phyloP scores from a whole-genome alignment of 1,139 yeast genomes.

The Petasospora rhodanensis region DNA sequence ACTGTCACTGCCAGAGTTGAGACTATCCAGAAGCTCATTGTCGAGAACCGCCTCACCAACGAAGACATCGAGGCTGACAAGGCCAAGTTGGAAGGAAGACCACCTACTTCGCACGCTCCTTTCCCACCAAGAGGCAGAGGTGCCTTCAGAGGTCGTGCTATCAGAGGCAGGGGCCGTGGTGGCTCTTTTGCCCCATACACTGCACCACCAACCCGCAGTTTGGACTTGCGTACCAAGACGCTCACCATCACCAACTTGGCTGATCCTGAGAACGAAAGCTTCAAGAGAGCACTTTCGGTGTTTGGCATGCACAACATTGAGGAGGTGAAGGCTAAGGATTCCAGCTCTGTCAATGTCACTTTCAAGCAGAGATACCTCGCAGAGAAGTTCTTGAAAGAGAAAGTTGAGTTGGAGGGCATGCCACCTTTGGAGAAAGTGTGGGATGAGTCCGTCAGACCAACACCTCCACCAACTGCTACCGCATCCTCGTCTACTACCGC shows the following conservation, averaged over 20 bases:
- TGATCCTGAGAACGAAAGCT: slow-evolving; percentile 19
- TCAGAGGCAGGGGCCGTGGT: slow-evolving; percentile 15
- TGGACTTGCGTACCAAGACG: slow-evolving; percentile 23
- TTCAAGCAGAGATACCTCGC: slow-evolving; percentile 39
- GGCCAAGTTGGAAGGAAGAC: slow-evolving; percentile 26
- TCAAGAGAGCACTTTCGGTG: slow-evolving; percentile 17
- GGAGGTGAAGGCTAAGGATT: slow-evolving; percentile 10
- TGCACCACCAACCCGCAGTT: slow-evolving; percentile 13
- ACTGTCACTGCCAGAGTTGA: slow-evolving; percentile 26
- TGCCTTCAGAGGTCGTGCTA: slow-evolving; percentile 18
- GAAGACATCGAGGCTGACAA: slow-evolving; percentile 19
- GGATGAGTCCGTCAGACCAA: slow-evolving; percentile 26
- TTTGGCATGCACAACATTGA: slow-evolving; percentile 20
- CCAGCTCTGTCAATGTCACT: slow-evolving; percentile 28
- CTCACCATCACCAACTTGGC: slow-evolving; percentile 16
- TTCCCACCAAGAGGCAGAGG: slow-evolving; percentile 31
- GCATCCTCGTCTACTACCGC: slow-evolving; percentile 18
- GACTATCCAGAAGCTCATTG: slow-evolving; percentile 16
- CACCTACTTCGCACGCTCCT: too few species aligned
- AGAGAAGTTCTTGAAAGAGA: slow-evolving; percentile 32
- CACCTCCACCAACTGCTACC: slow-evolving; percentile 1
- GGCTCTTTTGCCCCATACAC: slow-evolving; percentile 17
- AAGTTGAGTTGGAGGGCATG: slow-evolving; percentile 27
- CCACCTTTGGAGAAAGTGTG: slow-evolving; percentile 30
- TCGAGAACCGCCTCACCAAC: slow-evolving; percentile 20